phyloP scores from a whole-genome alignment of 2,329 filamentous ascomycete genomes.

The Septoria petroselini region DNA sequence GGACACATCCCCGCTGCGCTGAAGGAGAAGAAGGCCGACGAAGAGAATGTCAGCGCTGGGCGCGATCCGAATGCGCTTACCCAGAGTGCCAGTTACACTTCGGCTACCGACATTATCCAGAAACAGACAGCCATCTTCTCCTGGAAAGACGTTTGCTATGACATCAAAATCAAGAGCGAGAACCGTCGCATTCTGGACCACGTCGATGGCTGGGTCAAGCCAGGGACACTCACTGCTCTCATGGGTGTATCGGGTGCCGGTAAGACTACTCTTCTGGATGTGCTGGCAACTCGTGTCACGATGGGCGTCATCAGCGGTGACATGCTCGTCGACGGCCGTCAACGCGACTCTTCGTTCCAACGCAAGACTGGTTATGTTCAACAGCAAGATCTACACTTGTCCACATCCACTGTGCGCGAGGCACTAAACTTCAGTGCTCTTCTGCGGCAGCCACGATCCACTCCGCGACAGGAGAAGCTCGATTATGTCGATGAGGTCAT shows the following conservation, averaged over 20 bases:
- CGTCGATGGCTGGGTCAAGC: constrained; percentile 91
- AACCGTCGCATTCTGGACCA: constrained; percentile 73
- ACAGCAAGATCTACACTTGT: constrained; percentile 85
- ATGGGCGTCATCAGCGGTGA: constrained; percentile 87
- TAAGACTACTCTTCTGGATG: constrained; percentile 86
- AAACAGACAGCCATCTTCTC: constrained; percentile 75
- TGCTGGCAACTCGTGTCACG: constrained; percentile 77
- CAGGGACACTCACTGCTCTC: constrained; percentile 80
- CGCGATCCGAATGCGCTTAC: constrained; percentile 22
- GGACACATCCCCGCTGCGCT: constrained; percentile 51
- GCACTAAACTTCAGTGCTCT: constrained; percentile 81
- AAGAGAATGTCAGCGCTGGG: constrained; percentile 28
- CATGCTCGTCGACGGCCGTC: constrained; percentile 76
- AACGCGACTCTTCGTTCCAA: constrained; percentile 78
- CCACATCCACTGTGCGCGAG: constrained; percentile 82
- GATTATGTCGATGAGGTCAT: constrained; percentile 89
- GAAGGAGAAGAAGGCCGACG: constrained; percentile 46
- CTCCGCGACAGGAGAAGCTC: constrained; percentile 73
- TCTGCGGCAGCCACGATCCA: constrained; percentile 74
- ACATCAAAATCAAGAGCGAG: constrained; percentile 76
- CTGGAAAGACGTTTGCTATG: constrained; percentile 78
- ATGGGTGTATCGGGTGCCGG: constrained; percentile 94
- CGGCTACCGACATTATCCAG: constrained; percentile 50
- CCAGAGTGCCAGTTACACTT: constrained; percentile 39
- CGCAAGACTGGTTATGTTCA: constrained; percentile 90